Evolutionary conservation across 768 basidiomycete genomes (phyloP).

Genomic region (Leccinum broughii): DNA sequence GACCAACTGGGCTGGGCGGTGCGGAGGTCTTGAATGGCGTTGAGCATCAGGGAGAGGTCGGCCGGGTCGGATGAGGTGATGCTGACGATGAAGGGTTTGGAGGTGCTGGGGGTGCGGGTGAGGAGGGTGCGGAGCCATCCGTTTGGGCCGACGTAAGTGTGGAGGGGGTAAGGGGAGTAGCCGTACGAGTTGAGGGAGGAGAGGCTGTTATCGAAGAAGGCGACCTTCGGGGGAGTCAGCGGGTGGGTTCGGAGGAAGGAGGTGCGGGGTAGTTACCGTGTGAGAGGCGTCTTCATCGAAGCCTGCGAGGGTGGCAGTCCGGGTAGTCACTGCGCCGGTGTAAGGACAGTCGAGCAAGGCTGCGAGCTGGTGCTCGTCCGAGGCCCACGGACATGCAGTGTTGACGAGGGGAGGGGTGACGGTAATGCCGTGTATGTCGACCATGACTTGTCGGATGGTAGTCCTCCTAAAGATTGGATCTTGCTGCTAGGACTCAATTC

Average conservation of each 20-base stretch:
- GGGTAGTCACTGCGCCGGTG: slow-evolving; percentile 80
- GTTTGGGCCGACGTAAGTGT: slow-evolving; percentile 49
- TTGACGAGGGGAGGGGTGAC: slow-evolving; percentile 72
- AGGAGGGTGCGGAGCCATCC: slow-evolving; percentile 55
- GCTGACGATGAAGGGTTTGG: slow-evolving; percentile 78
- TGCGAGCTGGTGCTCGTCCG: slow-evolving; percentile 63
- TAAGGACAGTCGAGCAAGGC: slow-evolving; percentile 63
- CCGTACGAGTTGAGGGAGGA: slow-evolving; percentile 86
- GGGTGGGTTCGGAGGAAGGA: not conserved
- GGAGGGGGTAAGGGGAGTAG: slow-evolving; percentile 73
- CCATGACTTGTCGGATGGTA: slow-evolving; percentile 41
- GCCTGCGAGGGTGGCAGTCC: slow-evolving; percentile 71
- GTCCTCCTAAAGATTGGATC: too few relatives aligned
- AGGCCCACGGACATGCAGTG: slow-evolving; percentile 81
- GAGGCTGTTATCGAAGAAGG: slow-evolving; percentile 48
- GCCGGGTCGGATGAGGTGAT: slow-evolving; percentile 62
- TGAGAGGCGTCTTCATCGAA: slow-evolving; percentile 66
- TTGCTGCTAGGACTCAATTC: too few relatives aligned
- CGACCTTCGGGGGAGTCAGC: slow-evolving; percentile 49
- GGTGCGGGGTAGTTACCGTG: slow-evolving; percentile 42
- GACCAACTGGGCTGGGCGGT: slow-evolving; percentile 30
- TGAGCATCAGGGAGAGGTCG: slow-evolving; percentile 56
- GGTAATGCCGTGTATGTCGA: slow-evolving; percentile 52
- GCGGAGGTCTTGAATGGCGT: slow-evolving; percentile 62
- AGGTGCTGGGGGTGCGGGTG: slow-evolving; percentile 31